phyloP scores from a whole-genome alignment of 208 protist species.

The Leishmania tarentolae region DNA sequence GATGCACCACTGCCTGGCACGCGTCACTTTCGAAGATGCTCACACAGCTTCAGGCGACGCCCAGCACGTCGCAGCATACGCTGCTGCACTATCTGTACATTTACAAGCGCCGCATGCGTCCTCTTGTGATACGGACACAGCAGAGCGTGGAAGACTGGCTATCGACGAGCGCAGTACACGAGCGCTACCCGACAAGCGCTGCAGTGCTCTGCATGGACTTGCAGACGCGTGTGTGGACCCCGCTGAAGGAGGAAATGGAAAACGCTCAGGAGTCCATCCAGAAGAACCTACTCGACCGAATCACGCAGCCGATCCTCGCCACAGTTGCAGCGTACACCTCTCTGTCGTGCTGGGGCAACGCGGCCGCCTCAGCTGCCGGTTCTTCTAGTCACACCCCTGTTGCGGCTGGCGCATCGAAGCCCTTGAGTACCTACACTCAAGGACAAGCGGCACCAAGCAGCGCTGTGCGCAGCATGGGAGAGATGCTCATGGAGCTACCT shows the following conservation, averaged over 20 bases:
- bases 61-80: slow-evolving; percentile 13
- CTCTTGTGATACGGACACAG: slow-evolving; percentile 33
- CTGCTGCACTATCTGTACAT: slow-evolving; percentile 31
- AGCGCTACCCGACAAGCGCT: slow-evolving; percentile 39
- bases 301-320: slow-evolving; percentile 49
- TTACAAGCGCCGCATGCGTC: slow-evolving; percentile 25
- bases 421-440: slow-evolving; percentile 26
- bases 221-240: slow-evolving; percentile 44
- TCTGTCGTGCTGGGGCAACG: slow-evolving; percentile 43
- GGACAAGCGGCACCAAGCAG: slow-evolving; percentile 50
- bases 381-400: background rate
- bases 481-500: slow-evolving; percentile 84
- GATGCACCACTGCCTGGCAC: slow-evolving; percentile 48
- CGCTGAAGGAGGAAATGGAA: slow-evolving; percentile 42
- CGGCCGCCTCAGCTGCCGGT: background rate
- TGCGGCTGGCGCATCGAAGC: background rate
- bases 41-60: slow-evolving; percentile 12
- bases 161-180: slow-evolving; percentile 28
- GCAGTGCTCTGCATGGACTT: slow-evolving; percentile 27
- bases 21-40: slow-evolving; percentile 34
- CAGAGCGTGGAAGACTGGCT: slow-evolving; percentile 48
- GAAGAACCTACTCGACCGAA: slow-evolving; percentile 28
- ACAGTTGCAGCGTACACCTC: slow-evolving; percentile 40
- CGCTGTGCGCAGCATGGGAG: slow-evolving; percentile 68
- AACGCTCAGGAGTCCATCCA: slow-evolving; percentile 32